Base-by-base conservation (phyloP, 257 asterid species). In the Parsonsia alboflavescens region DNA sequence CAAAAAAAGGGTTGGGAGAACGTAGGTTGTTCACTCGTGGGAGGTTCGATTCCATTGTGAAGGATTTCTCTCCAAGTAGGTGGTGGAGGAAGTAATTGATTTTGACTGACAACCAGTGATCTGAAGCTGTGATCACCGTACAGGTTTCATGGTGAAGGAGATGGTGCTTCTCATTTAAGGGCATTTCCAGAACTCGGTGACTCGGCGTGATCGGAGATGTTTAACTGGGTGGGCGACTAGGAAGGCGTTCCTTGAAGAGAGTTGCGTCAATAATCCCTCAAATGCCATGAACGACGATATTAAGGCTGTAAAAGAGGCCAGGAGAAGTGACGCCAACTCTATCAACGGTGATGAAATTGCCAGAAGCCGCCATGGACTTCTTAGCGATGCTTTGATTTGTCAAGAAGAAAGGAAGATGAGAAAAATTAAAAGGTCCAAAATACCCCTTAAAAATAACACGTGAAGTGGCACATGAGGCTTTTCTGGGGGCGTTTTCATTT, bases 251-350 rank as follows among this genome's bases (percentile, higher is more conserved):
- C 48, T 28, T 65, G 44, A 33, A 42, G n/a, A 45, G 69, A 26
- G 8, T 61, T 39, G 62, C 81, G 19, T 62, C 77, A 44, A 83
- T 64, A 41, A 77, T 77, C 6, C 84, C 86, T 54, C 76, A 79
- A 70, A 80, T 75, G 45, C 84, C 84, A 66, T 83, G 86, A 71
- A 77, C 84, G 3, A 82, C 79, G 7, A 83, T n/a, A 53, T 77
- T 72, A 1, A 72, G 72, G 58, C 80, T 68, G 73, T 77, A 77
- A 68, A 76, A 80, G 80, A 80, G 52, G 28, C 82, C 82, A 44
- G 84, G 86, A 39, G 64, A 48, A n/a, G 48, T 73, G 56, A 80
- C 39, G 13, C 42, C 58, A 3, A 80, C 82, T 2, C 72, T 73
- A 19, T 78, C 70, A 9, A 80, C 45, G 46, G 70, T 36, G 62